phyloP scores from a whole-genome alignment of 2,329 filamentous ascomycete genomes.

The Fusarium sulawesiense region DNA sequence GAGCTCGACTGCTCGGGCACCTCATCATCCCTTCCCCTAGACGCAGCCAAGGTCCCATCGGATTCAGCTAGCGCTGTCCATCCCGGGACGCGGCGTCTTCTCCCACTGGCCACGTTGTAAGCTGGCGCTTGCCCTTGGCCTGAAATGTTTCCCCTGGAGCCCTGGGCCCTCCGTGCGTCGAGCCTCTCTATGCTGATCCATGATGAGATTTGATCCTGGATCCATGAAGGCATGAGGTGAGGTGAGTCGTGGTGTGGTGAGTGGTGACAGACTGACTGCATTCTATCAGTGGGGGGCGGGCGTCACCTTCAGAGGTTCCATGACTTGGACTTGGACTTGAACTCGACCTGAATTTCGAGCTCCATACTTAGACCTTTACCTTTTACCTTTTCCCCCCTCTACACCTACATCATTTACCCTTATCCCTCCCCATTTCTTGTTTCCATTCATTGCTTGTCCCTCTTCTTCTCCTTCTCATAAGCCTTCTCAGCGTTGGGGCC shows the following conservation, averaged over 20 bases:
- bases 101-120: conserved; percentile 43
- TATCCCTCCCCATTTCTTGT: conserved; percentile 15
- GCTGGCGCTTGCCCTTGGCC: conserved; percentile 27
- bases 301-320: conserved; percentile 19
- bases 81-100: conserved; percentile 40
- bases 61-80: conserved; percentile 32
- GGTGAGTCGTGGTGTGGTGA: conserved; percentile 4
- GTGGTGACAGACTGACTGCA: not conserved
- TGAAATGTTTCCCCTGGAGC: conserved; percentile 22
- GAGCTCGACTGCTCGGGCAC: conserved; percentile 8
- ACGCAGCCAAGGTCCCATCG: not conserved
- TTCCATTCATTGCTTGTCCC: conserved; percentile 15
- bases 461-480: conserved; percentile 1
- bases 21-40: conserved; percentile 26
- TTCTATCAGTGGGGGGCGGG: conserved; percentile 25
- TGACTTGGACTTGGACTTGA: conserved; percentile 20
- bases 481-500: not conserved
- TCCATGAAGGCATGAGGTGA: conserved; percentile 14
- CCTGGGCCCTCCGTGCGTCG: conserved; percentile 35
- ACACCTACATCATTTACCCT: conserved; percentile 24
- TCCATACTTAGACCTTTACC: conserved; percentile 24
- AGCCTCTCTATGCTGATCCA: conserved; percentile 25
- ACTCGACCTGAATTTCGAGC: conserved; percentile 10
- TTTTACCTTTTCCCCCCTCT: not conserved
- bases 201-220: conserved; percentile 36